Conservation (phyloP, 495 filamentous ascomycete genomes). For the Baudoinia panamericana region DNA sequence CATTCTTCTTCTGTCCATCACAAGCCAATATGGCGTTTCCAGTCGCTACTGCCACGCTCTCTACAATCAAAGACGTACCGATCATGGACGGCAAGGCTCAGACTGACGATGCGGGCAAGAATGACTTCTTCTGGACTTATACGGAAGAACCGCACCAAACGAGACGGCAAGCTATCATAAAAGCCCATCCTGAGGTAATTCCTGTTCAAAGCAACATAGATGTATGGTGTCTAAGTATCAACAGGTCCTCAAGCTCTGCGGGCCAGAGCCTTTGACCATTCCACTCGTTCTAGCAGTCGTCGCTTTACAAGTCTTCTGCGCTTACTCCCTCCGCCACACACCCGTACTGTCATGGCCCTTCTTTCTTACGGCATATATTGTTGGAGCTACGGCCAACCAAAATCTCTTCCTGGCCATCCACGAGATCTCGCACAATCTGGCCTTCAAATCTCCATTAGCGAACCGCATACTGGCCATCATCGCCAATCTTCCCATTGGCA, state of each 20-base stretch:
- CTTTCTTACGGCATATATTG: conserved; percentile 75
- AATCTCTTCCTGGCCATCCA: conserved; percentile 98
- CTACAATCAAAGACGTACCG: too few relatives aligned
- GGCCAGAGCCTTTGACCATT: conserved; percentile 90
- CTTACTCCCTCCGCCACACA: conserved; percentile 64
- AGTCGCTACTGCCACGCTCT: too few relatives aligned
- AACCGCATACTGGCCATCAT: conserved; percentile 83
- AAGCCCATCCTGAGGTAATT: conserved; percentile 90
- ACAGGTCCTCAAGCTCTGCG: conserved; percentile 94
- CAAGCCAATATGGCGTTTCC: too few relatives aligned
- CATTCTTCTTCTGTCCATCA: too few relatives aligned
- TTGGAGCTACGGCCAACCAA: conserved; percentile 95
- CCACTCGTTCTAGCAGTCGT: conserved; percentile 81
- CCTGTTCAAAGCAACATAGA: too few relatives aligned
- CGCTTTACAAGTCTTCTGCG: conserved; percentile 63
- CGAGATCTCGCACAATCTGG: conserved; percentile 96
- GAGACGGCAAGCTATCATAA: conserved; percentile 83
- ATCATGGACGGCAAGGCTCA: too few relatives aligned
- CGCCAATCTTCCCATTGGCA: conserved; percentile 88
- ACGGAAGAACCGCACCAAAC: conserved; percentile 96
- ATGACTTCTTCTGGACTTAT: conserved; percentile 83
- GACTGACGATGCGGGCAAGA: too few relatives aligned
- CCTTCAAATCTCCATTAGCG: conserved; percentile 69
- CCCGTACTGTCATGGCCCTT: conserved; percentile 72
- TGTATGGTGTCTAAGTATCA: too few relatives aligned